Conservation (phyloP, 805 yeast species). For the Candida takata region DNA sequence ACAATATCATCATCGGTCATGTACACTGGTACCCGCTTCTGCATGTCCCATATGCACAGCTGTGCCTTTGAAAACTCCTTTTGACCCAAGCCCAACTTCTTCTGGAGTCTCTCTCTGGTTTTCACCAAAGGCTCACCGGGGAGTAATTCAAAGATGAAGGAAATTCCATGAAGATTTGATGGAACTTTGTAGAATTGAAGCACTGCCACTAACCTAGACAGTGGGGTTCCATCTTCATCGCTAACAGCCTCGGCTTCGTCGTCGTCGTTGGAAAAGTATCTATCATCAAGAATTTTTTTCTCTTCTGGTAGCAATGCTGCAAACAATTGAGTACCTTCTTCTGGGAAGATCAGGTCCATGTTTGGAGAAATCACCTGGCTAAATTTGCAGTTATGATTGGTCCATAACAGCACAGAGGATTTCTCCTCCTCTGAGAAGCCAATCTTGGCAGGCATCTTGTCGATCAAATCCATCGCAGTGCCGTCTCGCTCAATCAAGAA, state of each 20-base stretch:
- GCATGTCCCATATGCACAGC: constrained; percentile 31
- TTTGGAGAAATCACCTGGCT: constrained; percentile 29
- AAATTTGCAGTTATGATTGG: constrained; percentile 31
- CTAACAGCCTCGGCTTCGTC: constrained; percentile 1
- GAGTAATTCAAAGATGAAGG: constrained; percentile 68
- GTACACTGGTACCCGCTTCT: constrained; percentile 32
- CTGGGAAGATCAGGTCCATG: constrained; percentile 32
- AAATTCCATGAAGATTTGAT: constrained; percentile 67
- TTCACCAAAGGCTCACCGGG: constrained; percentile 59
- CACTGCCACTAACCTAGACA: constrained; percentile 49
- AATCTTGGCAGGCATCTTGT: constrained; percentile 48
- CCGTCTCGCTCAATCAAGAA: constrained; percentile 62
- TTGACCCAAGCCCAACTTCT: constrained; percentile 66
- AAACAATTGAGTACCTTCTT: constrained; percentile 33
- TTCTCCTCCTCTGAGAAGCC: constrained; percentile 42
- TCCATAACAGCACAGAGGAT: constrained; percentile 50
- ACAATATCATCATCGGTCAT: constrained; percentile 39
- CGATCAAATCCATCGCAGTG: constrained; percentile 46
- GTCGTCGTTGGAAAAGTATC: constrained; percentile 14
- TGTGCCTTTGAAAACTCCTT: constrained; percentile 74
- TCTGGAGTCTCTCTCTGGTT: constrained; percentile 61
- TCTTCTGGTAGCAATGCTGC: constrained; percentile 40
- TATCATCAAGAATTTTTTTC: constrained; percentile 13
- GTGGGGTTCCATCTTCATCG: constrained; percentile 13
- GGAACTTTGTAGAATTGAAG: constrained; percentile 72